Evolutionary conservation across 257 asterid species (phyloP), one percentile per base, ranked within the genome.

Genomic region (Coffea eugenioides): DNA sequence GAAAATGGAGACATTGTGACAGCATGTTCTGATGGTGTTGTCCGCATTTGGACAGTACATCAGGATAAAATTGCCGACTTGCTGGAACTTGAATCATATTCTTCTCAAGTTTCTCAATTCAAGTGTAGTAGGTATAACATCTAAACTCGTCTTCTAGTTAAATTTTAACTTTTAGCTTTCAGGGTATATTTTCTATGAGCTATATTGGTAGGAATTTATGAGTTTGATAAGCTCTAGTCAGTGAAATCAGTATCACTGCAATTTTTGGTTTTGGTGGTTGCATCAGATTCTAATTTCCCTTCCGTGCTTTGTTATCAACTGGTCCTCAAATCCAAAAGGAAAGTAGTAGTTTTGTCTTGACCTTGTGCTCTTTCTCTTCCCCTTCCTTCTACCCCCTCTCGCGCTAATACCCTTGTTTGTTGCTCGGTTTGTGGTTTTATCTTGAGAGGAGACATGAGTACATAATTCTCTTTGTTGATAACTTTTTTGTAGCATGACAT

Each of bases 1-100:
- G 97, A 85, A 85, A 96, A 89, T 86, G 97, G 98, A 1, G 93
- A 96, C 85, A 88, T 96, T 79, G 97, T 87, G 74, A 96, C 97
- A 41, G 99, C 99, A 84, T 96, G 98, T 85, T 96, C 99, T 80
- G 99, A 93, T 85, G 97, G 99, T 56, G 69, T 94, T 76, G 96
- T 94, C 79, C 97, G 99, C 74, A 74, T 96, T 82, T 96, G 99
- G 99, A 96, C 99, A 51, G 59, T 76, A 45, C 88, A 88, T 81
- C 90, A 84, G 80, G 91, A 91, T 81, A 96, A 80, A 88, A 59
- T 85, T 85, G 98, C 97, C 79, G 95, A 92, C 77, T 77, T 88
- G 15, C 86, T 68, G 76, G 97, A 91, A 85, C 89, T 90, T 79
- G 93, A 96, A 82, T 87, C 91, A 69, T 91, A 85, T 86, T 81